Evolutionary conservation across 1,284 basidiomycete genomes (phyloP).

Genomic region (Puccinia sorghi): DNA sequence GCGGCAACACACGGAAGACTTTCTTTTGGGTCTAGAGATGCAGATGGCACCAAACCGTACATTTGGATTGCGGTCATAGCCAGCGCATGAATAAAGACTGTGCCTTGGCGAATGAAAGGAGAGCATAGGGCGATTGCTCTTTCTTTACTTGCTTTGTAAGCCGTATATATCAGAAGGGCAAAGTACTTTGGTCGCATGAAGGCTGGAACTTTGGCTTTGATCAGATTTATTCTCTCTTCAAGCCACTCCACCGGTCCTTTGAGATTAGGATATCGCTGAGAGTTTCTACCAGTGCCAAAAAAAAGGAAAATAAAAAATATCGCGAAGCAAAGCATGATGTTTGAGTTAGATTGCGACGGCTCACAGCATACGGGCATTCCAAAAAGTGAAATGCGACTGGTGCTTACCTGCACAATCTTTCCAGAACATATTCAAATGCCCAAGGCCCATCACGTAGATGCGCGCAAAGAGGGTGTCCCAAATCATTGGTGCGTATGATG

Average conservation of each 20-base stretch:
- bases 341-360: not conserved
- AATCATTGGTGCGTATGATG: conserved; percentile 82
- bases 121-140: conserved; percentile 80
- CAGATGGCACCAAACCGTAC: conserved; percentile 83
- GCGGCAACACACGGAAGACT: conserved; percentile 80
- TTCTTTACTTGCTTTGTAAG: conserved; percentile 81
- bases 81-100: conserved; percentile 83
- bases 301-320: no score
- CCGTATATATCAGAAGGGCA: conserved; percentile 79
- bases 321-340: not conserved
- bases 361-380: no score
- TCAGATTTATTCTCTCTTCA: conserved; percentile 74
- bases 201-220: conserved; percentile 72
- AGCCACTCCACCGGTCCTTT: conserved; percentile 75
- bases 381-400: conserved; percentile 14
- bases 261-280: conserved; percentile 68
- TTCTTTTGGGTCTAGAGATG: conserved; percentile 70
- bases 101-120: conserved; percentile 77
- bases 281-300: conserved; percentile 64
- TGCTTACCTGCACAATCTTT: conserved; percentile 71
- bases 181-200: conserved; percentile 93
- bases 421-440: conserved; percentile 80
- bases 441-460: conserved; percentile 82
- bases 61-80: conserved; percentile 85
- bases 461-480: conserved; percentile 83